Evolutionary conservation across 139 green algal genomes (phyloP).

Genomic region (Coelastrella sp.): DNA sequence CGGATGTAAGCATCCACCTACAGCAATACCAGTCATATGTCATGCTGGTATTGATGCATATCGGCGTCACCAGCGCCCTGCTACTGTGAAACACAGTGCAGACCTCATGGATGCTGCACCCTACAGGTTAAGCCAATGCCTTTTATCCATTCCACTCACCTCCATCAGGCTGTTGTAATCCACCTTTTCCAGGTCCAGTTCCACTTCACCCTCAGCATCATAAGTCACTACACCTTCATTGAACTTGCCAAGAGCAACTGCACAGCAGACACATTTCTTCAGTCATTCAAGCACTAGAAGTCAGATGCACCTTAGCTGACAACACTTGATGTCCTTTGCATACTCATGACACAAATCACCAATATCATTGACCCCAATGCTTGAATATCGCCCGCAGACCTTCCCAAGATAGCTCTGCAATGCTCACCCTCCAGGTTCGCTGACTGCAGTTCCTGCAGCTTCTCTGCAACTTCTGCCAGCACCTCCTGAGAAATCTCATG

Average conservation of each 20-base stretch:
- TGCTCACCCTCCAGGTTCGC: slow-evolving; percentile 28
- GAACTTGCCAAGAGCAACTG: slow-evolving; percentile 43
- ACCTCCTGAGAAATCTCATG: slow-evolving; percentile 24
- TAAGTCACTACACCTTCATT: slow-evolving; percentile 36
- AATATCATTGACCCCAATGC: background rate
- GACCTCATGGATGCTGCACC: background rate
- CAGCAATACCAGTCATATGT: background rate
- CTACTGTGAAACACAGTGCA: too few relatives aligned
- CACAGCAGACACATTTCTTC: too few relatives aligned
- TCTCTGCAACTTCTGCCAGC: slow-evolving; percentile 25
- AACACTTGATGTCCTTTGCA: too few relatives aligned
- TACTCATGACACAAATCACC: background rate
- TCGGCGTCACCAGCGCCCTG: too few relatives aligned
- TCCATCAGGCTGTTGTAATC: slow-evolving; percentile 41
- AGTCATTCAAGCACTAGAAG: too few relatives aligned
- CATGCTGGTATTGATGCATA: too few relatives aligned
- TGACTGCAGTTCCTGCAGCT: slow-evolving; percentile 14
- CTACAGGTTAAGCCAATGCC: background rate
- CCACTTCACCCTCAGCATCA: slow-evolving; percentile 43
- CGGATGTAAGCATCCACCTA: slow-evolving; percentile 49
- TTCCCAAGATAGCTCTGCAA: background rate
- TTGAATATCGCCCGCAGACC: too few relatives aligned
- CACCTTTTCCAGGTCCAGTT: slow-evolving; percentile 48
- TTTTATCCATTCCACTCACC: background rate
- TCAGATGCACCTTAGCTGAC: too few relatives aligned